phyloP scores from a whole-genome alignment of 176 grass and related monocot species.

The Lolium rigidum region DNA sequence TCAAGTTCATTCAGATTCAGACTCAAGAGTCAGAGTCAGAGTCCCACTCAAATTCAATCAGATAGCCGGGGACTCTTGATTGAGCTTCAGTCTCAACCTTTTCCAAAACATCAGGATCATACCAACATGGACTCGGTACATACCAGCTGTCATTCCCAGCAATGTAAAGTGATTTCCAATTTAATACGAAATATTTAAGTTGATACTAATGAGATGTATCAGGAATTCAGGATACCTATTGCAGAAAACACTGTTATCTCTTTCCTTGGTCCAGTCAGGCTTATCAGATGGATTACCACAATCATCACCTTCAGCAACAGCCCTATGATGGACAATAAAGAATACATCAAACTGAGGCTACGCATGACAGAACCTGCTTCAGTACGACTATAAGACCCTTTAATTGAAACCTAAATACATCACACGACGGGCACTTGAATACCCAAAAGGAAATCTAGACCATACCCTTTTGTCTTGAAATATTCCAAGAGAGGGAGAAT shows the following conservation, averaged over 20 bases:
- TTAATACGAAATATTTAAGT: not conserved
- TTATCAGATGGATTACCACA: not conserved
- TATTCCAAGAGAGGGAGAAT: not conserved
- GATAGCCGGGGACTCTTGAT: not conserved
- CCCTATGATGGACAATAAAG: not conserved
- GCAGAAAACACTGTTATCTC: not conserved
- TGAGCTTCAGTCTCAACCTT: not conserved
- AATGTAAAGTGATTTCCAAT: not conserved
- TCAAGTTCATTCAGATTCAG: too few species aligned
- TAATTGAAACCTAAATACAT: not conserved
- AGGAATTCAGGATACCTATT: not conserved
- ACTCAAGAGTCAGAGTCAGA: not conserved
- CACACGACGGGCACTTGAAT: not conserved
- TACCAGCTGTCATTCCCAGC: conserved; percentile 15
- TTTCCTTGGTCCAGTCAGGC: not conserved
- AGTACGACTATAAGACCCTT: not conserved
- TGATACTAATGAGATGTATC: not conserved
- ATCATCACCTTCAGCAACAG: not conserved
- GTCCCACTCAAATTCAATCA: too few species aligned
- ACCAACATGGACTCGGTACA: not conserved
- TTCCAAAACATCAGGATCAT: not conserved
- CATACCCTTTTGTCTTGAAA: conserved; percentile 32
- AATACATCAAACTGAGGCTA: not conserved
- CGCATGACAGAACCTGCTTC: not conserved
- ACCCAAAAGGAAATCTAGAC: not conserved